Percentiles rank a stretch among this genome's conserved stretches.
Conservation (phyloP, 805 yeast species). For the Kuraishia hungarica region DNA sequence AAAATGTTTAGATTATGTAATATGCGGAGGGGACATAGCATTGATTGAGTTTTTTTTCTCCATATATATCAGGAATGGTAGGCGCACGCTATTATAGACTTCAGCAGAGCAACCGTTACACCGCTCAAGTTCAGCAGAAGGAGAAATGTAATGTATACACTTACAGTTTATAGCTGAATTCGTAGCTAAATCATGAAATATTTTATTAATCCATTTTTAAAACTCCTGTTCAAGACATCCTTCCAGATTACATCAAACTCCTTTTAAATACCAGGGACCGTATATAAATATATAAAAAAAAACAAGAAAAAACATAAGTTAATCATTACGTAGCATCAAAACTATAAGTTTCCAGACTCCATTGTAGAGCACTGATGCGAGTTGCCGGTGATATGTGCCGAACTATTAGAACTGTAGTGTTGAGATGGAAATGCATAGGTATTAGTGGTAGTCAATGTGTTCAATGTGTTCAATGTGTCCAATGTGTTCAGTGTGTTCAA, state of each 20-base stretch:
- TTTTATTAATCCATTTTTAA: neutral
- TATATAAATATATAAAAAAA: too few species aligned
- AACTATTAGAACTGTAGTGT: neutral
- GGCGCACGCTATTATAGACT: too few species aligned
- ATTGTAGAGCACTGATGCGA: neutral
- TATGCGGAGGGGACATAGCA: too few species aligned
- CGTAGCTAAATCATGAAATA: too few species aligned
- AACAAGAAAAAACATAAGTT: neutral
- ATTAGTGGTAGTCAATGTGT: neutral
- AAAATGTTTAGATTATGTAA: too few species aligned
- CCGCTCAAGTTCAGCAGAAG: too few species aligned
- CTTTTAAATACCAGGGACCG: neutral
- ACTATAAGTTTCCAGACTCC: neutral
- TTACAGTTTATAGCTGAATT: too few species aligned
- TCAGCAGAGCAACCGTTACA: too few species aligned
- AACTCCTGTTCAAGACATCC: neutral
- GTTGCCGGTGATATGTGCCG: neutral
- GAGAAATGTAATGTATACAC: too few species aligned
- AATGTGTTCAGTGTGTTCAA: neutral
- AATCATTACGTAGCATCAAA: neutral
- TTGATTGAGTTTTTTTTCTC: too few species aligned
- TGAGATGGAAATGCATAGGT: neutral
- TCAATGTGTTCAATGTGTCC: neutral
- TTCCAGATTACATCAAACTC: neutral
- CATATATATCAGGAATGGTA: too few species aligned